phyloP scores from a whole-genome alignment of 257 asterid species.

The Fraxinus pennsylvanica region DNA sequence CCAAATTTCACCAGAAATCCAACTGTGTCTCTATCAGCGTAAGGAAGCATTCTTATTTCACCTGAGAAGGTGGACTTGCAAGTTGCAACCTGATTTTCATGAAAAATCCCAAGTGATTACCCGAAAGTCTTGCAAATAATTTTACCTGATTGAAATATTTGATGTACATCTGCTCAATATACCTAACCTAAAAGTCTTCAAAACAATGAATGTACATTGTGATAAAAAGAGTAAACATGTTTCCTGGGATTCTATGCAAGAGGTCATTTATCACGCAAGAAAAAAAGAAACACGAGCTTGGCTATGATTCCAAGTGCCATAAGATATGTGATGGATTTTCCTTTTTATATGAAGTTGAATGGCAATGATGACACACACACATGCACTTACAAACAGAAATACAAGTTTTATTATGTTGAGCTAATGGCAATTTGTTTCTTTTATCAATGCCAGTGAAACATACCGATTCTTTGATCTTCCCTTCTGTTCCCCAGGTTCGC shows the following conservation, averaged over 20 bases:
- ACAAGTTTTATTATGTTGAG: not conserved
- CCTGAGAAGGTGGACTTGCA: not conserved
- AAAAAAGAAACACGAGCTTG: not conserved
- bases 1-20: not conserved
- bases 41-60: not conserved
- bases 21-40: not conserved
- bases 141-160: not conserved
- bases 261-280: not conserved
- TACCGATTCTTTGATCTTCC: conserved; percentile 58
- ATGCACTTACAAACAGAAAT: not conserved
- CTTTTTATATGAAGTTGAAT: not conserved
- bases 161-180: not conserved
- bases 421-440: not conserved
- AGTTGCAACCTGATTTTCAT: not conserved
- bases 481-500: conserved; percentile 49
- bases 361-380: not conserved
- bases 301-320: not conserved
- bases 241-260: not conserved
- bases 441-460: conserved; percentile 41
- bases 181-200: not conserved
- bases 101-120: not conserved
- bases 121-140: not conserved
- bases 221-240: not conserved
- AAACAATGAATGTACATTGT: not conserved
- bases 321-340: not conserved